These are phyloP conservation scores for Iberis amara DNA, from an alignment of 441 rosid genomes.

Conservation along the genomic window DNA sequence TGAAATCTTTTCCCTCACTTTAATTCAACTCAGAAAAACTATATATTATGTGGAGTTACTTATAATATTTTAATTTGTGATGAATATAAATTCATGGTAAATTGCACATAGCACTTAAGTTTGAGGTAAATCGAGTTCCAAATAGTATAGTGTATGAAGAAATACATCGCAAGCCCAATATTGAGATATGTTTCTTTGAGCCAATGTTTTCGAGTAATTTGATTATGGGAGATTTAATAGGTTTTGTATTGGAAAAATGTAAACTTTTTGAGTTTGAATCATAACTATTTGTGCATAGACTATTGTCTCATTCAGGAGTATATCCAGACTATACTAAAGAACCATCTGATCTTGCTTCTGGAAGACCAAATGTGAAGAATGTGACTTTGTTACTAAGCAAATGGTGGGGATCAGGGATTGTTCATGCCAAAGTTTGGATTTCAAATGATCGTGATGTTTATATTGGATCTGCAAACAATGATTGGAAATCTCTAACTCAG, in stretches of 20 bases:
- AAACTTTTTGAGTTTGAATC: background rate
- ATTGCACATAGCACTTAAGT: no score
- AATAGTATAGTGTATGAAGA: no score
- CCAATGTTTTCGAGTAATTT: background rate
- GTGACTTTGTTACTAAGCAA: slow-evolving; percentile 53
- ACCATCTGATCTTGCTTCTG: slow-evolving; percentile 57
- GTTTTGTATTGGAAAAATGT: no score
- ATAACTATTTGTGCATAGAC: slow-evolving; percentile 34
- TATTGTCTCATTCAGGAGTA: slow-evolving; percentile 72
- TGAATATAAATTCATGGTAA: no score
- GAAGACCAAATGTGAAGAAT: slow-evolving; percentile 67
- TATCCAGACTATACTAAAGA: slow-evolving; percentile 71
- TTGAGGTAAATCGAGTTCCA: no score
- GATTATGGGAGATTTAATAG: background rate
- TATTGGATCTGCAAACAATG: slow-evolving; percentile 89
- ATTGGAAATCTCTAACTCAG: slow-evolving; percentile 93
- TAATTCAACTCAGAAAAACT: no score
- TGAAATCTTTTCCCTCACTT: no score
- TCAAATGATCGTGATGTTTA: slow-evolving; percentile 63
- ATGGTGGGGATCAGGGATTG: slow-evolving; percentile 88
- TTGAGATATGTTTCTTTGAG: background rate
- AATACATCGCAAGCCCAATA: no score
- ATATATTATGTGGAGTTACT: no score
- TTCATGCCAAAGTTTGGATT: slow-evolving; percentile 91
- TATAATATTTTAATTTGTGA: no score